Percentiles rank a stretch among this genome's conserved stretches.
These are phyloP conservation scores for Cucurbita pepo DNA, from an alignment of 306 rosid species.

Conservation along the genomic window DNA sequence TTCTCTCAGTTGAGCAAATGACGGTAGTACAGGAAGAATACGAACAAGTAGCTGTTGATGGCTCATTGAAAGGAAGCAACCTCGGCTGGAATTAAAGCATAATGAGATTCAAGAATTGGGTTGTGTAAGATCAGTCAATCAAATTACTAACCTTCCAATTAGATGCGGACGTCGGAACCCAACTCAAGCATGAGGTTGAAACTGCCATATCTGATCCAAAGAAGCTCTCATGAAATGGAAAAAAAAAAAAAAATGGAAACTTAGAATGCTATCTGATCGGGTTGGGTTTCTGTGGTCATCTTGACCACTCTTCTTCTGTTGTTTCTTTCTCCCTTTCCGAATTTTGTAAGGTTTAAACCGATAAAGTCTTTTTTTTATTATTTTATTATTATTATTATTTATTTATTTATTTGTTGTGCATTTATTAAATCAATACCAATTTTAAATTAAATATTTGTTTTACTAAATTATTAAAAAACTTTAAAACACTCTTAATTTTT, in stretches of 20 bases:
- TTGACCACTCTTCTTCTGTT: background rate
- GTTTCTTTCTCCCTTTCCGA: background rate
- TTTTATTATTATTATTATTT: background rate
- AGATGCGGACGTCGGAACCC: constrained; percentile 34
- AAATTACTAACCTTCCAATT: constrained; percentile 33
- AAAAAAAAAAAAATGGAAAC: constrained; percentile 7
- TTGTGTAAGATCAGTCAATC: background rate
- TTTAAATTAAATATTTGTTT: background rate
- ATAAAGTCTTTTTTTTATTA: background rate
- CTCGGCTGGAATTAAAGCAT: constrained; percentile 28
- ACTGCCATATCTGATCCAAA: constrained; percentile 34
- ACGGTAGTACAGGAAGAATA: constrained; percentile 20
- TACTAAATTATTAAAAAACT: too few relatives aligned
- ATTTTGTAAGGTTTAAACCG: background rate
- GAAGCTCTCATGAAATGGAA: constrained; percentile 16
- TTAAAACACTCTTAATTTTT: too few relatives aligned
- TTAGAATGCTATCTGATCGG: constrained; percentile 16
- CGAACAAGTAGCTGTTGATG: constrained; percentile 21
- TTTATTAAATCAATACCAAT: background rate
- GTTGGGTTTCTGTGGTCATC: constrained; percentile 15
- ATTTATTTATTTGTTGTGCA: background rate
- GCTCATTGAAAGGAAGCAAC: constrained; percentile 27
- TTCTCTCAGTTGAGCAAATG: constrained; percentile 26
- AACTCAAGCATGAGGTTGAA: constrained; percentile 44
- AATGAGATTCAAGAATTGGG: background rate